These are phyloP conservation scores for Catenaria anguillulae DNA, from an alignment of 371 early-diverging fungal genomes.

Conservation along the genomic window DNA sequence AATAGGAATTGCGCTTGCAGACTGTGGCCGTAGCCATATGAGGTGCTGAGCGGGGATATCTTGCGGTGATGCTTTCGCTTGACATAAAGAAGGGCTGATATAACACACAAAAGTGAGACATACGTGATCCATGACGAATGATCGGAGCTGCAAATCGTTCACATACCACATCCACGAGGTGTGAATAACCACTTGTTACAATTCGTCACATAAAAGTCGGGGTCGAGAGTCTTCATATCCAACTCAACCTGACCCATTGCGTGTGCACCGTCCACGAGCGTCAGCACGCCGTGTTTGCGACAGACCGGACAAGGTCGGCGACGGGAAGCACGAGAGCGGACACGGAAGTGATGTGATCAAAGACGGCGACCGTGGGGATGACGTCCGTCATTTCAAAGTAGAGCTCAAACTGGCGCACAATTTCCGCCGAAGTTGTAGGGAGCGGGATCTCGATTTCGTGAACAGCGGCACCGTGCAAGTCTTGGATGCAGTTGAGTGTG, in stretches of 20 bases:
- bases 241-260: slow-evolving; percentile 18
- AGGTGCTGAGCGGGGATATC: slow-evolving; percentile 15
- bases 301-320: slow-evolving; percentile 14
- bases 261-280: slow-evolving; percentile 25
- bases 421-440: neutral
- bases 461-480: neutral
- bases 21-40: slow-evolving; percentile 7
- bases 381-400: neutral
- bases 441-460: neutral
- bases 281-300: slow-evolving; percentile 12
- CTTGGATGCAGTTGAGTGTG: neutral
- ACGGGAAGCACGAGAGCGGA: too few species aligned
- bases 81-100: neutral
- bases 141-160: too few species aligned
- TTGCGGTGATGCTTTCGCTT: neutral
- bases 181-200: slow-evolving; percentile 25
- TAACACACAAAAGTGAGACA: too few species aligned
- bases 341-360: neutral
- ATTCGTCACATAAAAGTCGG: slow-evolving; percentile 24
- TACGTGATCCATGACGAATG: too few species aligned
- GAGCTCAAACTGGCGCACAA: neutral
- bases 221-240: slow-evolving; percentile 11
- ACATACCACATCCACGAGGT: slow-evolving; percentile 17
- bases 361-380: neutral
- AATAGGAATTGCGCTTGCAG: slow-evolving; percentile 20